Percentiles rank a stretch among this genome's conserved stretches.
Evolutionary conservation across 2,329 filamentous ascomycete genomes (phyloP).

Genomic region (Botrytis squamosa): DNA sequence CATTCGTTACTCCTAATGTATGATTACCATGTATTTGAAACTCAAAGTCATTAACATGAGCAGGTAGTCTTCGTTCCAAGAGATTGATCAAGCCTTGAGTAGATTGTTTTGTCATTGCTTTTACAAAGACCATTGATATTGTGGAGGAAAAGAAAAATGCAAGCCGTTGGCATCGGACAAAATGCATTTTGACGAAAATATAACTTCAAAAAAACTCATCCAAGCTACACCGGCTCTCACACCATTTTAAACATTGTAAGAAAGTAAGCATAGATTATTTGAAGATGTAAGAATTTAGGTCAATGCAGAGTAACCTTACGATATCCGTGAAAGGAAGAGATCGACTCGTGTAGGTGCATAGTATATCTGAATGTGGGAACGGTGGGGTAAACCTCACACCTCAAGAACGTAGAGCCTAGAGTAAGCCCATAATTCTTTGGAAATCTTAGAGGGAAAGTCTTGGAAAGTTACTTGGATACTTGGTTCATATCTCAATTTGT

Average conservation of each 20-base stretch:
- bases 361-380: neutral
- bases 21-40: conserved; percentile 23
- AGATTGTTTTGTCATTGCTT: conserved; percentile 16
- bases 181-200: neutral
- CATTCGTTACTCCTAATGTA: conserved; percentile 21
- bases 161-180: neutral
- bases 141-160: neutral
- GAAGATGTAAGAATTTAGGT: conserved; percentile 1
- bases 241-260: neutral
- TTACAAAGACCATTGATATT: neutral
- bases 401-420: neutral
- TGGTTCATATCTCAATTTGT: neutral
- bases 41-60: conserved; percentile 27
- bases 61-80: conserved; percentile 28
- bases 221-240: neutral
- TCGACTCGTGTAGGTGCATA: neutral
- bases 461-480: neutral
- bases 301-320: neutral
- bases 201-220: neutral
- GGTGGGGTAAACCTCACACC: neutral
- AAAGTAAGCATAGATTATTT: neutral
- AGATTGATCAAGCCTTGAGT: conserved; percentile 27
- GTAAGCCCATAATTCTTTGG: too few species aligned
- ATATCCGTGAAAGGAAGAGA: neutral
- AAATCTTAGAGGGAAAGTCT: too few species aligned